These are phyloP conservation scores for Leishmania lainsoni DNA, from an alignment of 208 protist species.

Conservation along the genomic window DNA sequence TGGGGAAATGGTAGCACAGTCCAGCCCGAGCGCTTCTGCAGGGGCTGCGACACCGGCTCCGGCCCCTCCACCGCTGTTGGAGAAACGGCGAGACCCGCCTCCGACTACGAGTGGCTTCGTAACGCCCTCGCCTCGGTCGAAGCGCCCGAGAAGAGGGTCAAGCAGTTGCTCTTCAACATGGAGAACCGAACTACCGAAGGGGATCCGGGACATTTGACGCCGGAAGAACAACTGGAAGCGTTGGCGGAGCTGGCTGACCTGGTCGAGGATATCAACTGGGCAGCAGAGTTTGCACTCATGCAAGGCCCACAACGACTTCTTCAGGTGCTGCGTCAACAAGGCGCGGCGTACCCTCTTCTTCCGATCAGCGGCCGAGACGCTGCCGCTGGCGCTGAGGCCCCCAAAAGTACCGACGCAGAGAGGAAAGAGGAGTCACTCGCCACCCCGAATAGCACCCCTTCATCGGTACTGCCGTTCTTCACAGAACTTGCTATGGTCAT, in stretches of 20 bases:
- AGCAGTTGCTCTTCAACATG: conserved; percentile 39
- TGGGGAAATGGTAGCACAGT: background rate
- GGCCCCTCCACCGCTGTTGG: background rate
- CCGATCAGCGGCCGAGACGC: background rate
- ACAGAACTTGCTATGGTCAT: conserved; percentile 24
- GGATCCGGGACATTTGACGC: background rate
- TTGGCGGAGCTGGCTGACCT: conserved; percentile 83
- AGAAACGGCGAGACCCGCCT: conserved; percentile 13
- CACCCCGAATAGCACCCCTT: background rate
- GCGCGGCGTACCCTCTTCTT: background rate
- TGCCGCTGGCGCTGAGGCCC: background rate
- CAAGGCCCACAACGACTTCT: conserved; percentile 58
- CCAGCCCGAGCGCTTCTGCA: background rate
- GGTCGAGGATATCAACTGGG: conserved; percentile 91
- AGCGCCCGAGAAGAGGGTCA: conserved; percentile 65
- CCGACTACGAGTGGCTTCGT: conserved; percentile 74
- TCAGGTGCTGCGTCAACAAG: conserved; percentile 20
- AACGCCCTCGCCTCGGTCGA: conserved; percentile 74
- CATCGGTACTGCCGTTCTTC: background rate
- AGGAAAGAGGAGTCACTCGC: background rate
- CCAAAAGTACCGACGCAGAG: background rate
- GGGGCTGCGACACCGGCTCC: background rate
- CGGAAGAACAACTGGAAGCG: conserved; percentile 35
- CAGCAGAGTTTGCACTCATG: conserved; percentile 80
- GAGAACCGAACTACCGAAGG: conserved; percentile 15